Evolutionary conservation across 2,329 filamentous ascomycete genomes (phyloP).

Genomic region (Sordariomycetes sp.): DNA sequence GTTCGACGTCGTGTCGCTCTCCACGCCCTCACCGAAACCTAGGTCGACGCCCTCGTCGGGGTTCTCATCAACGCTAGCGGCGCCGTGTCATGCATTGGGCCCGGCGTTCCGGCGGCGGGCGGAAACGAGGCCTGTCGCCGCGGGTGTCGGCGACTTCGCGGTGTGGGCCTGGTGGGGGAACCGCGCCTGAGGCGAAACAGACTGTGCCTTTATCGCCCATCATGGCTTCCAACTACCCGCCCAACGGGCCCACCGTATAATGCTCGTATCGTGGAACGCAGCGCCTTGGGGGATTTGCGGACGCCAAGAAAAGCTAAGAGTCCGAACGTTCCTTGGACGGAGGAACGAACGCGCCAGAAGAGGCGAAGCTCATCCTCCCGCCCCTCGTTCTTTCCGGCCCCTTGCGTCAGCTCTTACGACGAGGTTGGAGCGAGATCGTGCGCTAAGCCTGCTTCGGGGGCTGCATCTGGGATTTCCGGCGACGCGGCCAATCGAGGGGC

Average conservation of each 20-base stretch:
- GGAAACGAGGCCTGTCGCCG: too few species aligned
- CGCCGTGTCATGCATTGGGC: too few species aligned
- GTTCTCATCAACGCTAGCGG: not conserved
- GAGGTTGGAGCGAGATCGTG: not conserved
- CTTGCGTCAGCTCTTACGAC: slow-evolving; percentile 1
- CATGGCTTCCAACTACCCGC: too few species aligned
- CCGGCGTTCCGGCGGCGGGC: too few species aligned
- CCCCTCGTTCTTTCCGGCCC: not conserved
- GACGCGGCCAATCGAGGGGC: not conserved
- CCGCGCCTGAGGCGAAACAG: too few species aligned
- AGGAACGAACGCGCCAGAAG: not conserved
- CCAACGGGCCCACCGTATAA: too few species aligned
- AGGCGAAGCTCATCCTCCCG: not conserved
- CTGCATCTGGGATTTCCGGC: not conserved
- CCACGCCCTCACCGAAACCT: not conserved
- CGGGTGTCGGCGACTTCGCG: too few species aligned
- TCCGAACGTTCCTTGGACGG: not conserved
- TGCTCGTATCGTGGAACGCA: too few species aligned
- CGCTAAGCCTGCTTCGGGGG: not conserved
- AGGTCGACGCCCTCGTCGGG: not conserved
- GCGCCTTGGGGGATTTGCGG: too few species aligned
- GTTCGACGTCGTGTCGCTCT: slow-evolving; percentile 9
- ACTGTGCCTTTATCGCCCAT: too few species aligned
- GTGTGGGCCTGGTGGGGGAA: too few species aligned
- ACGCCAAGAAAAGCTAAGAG: too few species aligned